phyloP scores from a whole-genome alignment of 2,329 filamentous ascomycete species.

The Dendrostoma leiphaemia region DNA sequence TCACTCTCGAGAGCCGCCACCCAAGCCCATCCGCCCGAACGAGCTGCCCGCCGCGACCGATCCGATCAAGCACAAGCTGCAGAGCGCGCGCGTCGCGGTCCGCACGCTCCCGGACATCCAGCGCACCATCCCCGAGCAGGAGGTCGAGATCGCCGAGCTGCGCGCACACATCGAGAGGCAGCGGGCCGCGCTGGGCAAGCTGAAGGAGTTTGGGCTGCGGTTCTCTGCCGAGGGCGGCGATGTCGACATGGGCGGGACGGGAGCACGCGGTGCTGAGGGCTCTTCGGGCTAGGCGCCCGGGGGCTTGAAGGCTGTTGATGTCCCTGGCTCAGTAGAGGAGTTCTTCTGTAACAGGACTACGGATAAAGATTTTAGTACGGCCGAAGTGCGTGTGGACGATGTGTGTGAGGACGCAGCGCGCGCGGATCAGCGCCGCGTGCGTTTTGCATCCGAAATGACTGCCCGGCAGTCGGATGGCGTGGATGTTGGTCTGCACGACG shows the following conservation, averaged over 20 bases:
- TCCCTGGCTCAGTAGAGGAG: background rate
- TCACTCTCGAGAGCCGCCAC: slow-evolving; percentile 30
- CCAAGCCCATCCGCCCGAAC: slow-evolving; percentile 52
- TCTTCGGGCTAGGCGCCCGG: slow-evolving; percentile 14
- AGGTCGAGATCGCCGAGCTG: slow-evolving; percentile 65
- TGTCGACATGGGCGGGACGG: slow-evolving; percentile 17
- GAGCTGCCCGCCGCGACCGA: slow-evolving; percentile 78
- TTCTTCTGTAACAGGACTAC: too few species aligned
- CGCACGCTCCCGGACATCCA: slow-evolving; percentile 68
- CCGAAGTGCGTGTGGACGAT: background rate
- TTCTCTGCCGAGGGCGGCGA: slow-evolving; percentile 31
- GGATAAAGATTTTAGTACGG: background rate
- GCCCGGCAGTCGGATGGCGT: too few species aligned
- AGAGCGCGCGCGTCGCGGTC: slow-evolving; percentile 69
- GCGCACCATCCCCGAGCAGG: slow-evolving; percentile 65
- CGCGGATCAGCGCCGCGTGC: background rate
- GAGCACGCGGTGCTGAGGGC: slow-evolving; percentile 40
- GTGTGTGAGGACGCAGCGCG: background rate
- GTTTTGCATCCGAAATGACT: background rate
- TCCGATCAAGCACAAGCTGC: slow-evolving; percentile 77
- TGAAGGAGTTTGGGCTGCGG: slow-evolving; percentile 50
- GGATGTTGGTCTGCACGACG: background rate
- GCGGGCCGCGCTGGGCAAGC: slow-evolving; percentile 52
- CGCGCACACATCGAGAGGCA: slow-evolving; percentile 64
- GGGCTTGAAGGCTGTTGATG: slow-evolving; percentile 1